These are phyloP conservation scores for Fabrea salina DNA, from an alignment of 169 alveolate genomes.

Conservation along the genomic window DNA sequence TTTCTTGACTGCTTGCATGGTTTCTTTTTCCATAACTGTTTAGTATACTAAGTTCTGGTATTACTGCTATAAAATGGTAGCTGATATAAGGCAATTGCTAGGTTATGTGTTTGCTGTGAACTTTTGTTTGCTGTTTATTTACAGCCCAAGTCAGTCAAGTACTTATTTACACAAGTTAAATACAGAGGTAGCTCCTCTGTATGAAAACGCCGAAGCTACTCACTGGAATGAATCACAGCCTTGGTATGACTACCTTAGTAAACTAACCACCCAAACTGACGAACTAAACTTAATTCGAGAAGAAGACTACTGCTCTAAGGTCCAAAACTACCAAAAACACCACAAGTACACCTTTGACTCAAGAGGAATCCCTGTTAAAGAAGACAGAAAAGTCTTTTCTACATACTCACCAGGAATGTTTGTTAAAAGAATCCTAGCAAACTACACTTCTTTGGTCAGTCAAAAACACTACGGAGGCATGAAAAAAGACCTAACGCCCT, in stretches of 20 bases:
- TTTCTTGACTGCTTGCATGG: constrained; percentile 26
- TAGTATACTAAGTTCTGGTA: not conserved
- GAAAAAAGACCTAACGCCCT: not conserved
- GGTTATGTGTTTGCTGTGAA: too few relatives aligned
- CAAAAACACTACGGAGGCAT: not conserved
- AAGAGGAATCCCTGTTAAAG: not conserved
- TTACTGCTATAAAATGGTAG: too few relatives aligned
- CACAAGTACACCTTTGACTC: not conserved
- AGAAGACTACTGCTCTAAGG: not conserved
- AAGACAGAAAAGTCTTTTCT: not conserved
- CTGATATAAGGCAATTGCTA: too few relatives aligned
- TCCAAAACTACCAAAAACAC: not conserved
- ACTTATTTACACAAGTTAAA: too few relatives aligned
- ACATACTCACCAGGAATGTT: not conserved
- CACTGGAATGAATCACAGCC: too few relatives aligned
- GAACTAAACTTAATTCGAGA: not conserved
- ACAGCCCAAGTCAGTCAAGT: too few relatives aligned
- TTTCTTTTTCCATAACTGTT: constrained; percentile 17
- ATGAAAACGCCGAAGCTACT: too few relatives aligned
- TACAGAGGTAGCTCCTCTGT: too few relatives aligned
- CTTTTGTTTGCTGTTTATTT: too few relatives aligned
- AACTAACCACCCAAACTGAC: too few relatives aligned
- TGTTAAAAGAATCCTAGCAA: not conserved
- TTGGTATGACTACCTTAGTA: too few relatives aligned
- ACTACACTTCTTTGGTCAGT: not conserved